These are phyloP conservation scores for Trypanosoma cruzi DNA, from an alignment of 208 protist genomes.

Conservation along the genomic window DNA sequence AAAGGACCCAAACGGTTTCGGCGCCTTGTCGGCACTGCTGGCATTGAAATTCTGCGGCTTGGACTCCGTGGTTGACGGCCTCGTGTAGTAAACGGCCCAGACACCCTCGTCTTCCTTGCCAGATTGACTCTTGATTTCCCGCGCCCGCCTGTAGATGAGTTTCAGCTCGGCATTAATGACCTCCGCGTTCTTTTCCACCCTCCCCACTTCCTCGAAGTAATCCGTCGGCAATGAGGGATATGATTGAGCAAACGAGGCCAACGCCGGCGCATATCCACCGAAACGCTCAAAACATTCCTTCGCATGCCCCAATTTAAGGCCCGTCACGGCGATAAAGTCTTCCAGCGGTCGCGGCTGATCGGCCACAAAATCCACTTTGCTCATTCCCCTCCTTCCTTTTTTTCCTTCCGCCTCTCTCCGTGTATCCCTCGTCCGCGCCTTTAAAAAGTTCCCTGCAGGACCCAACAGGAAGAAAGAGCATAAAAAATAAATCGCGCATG, in stretches of 20 bases:
- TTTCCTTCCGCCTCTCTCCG: background rate
- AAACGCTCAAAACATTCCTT: conserved; percentile 65
- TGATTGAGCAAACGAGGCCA: conserved; percentile 83
- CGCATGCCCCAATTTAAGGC: conserved; percentile 50
- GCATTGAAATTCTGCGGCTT: background rate
- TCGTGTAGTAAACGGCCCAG: conserved; percentile 54
- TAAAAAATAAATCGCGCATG: background rate
- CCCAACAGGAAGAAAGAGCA: background rate
- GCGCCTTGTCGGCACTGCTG: background rate
- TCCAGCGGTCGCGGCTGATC: conserved; percentile 30
- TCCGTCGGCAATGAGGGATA: conserved; percentile 46
- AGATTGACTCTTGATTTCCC: conserved; percentile 46
- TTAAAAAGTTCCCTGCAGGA: background rate
- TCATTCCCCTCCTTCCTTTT: no score
- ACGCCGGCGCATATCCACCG: conserved; percentile 58
- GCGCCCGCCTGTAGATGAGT: conserved; percentile 59
- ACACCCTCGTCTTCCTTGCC: conserved; percentile 50
- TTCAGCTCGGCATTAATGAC: conserved; percentile 71
- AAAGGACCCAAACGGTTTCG: background rate
- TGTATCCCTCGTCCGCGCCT: background rate
- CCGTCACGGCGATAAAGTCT: conserved; percentile 63
- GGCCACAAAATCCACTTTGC: conserved; percentile 9
- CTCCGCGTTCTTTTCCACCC: background rate
- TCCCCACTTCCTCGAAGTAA: conserved; percentile 39
- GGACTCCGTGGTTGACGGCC: no score